These are phyloP conservation scores for Sutorius australiensis DNA, from an alignment of 768 basidiomycete genomes.

Conservation along the genomic window DNA sequence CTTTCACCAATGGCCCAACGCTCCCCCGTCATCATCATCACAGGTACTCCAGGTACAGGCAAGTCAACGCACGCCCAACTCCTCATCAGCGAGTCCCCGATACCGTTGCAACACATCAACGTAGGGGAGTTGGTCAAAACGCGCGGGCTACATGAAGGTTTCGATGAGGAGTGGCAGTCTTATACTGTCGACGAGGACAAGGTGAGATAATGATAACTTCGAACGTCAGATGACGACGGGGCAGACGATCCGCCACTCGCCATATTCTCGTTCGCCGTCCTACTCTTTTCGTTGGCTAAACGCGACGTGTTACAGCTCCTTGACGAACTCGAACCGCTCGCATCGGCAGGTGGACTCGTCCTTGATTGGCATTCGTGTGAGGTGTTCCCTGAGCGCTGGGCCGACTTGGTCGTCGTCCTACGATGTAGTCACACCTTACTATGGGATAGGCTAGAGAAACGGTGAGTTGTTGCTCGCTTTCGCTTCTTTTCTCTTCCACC, in stretches of 20 bases:
- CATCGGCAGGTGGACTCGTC: slow-evolving; percentile 68
- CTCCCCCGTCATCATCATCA: slow-evolving; percentile 75
- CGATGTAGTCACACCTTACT: slow-evolving; percentile 82
- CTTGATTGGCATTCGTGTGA: slow-evolving; percentile 97
- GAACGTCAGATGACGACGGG: too few species aligned
- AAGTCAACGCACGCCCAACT: slow-evolving; percentile 91
- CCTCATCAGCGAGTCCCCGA: slow-evolving; percentile 66
- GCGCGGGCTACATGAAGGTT: slow-evolving; percentile 74
- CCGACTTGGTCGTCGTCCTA: slow-evolving; percentile 90
- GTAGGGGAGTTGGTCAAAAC: slow-evolving; percentile 89
- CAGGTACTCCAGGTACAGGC: slow-evolving; percentile 92
- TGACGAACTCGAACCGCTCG: slow-evolving; percentile 79
- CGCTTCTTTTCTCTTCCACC: background rate
- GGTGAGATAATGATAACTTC: too few species aligned
- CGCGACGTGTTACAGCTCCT: slow-evolving; percentile 51
- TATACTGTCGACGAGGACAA: slow-evolving; percentile 96
- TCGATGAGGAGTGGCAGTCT: slow-evolving; percentile 92
- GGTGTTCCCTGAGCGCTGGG: slow-evolving; percentile 93
- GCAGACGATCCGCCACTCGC: too few species aligned
- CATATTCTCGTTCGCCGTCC: too few species aligned
- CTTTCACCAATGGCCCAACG: slow-evolving; percentile 9
- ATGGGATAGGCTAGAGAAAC: slow-evolving; percentile 87
- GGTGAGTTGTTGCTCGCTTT: slow-evolving; percentile 43
- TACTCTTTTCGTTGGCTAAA: too few species aligned
- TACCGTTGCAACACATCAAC: slow-evolving; percentile 79